Evolutionary conservation across 1,284 basidiomycete species (phyloP).

Genomic region (Pseudozyma tsukubaensis): DNA sequence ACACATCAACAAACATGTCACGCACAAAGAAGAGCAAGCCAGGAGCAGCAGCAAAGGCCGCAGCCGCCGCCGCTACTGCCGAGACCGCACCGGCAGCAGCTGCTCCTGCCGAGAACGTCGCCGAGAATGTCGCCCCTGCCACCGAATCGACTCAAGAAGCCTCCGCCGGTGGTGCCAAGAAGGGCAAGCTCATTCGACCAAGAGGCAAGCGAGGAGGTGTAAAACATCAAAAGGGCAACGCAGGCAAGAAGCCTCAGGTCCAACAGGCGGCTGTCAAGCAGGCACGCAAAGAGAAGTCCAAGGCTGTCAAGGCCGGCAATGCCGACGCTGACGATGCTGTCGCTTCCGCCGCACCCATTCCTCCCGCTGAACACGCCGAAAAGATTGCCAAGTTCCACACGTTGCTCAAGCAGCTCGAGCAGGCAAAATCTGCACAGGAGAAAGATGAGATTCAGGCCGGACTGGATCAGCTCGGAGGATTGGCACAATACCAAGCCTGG

Average conservation of each 20-base stretch:
- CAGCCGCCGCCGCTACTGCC: neutral
- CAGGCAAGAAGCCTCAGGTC: constrained; percentile 5
- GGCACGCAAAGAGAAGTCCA: constrained; percentile 24
- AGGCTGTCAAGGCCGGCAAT: constrained; percentile 6
- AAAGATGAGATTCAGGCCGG: constrained; percentile 45
- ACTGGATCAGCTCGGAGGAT: constrained; percentile 57
- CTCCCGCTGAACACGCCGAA: constrained; percentile 48
- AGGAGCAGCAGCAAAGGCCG: constrained; percentile 4
- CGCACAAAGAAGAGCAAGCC: constrained; percentile 40
- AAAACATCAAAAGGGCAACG: constrained; percentile 53
- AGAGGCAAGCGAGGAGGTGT: constrained; percentile 64
- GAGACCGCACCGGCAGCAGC: neutral
- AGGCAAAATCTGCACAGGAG: constrained; percentile 45
- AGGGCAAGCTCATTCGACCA: constrained; percentile 57
- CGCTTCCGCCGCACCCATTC: constrained; percentile 17
- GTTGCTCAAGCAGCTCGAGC: constrained; percentile 63
- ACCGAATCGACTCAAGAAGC: neutral
- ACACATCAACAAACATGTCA: constrained; percentile 20
- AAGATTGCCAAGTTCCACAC: constrained; percentile 63
- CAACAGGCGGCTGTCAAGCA: constrained; percentile 22
- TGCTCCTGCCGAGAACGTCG: neutral
- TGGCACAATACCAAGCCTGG: constrained; percentile 63
- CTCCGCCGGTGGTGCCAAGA: constrained; percentile 8
- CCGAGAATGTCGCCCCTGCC: constrained; percentile 1
- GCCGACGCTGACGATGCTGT: constrained; percentile 12